phyloP scores from a whole-genome alignment of 805 yeast species.

The Saccharomycopsis selenospora region DNA sequence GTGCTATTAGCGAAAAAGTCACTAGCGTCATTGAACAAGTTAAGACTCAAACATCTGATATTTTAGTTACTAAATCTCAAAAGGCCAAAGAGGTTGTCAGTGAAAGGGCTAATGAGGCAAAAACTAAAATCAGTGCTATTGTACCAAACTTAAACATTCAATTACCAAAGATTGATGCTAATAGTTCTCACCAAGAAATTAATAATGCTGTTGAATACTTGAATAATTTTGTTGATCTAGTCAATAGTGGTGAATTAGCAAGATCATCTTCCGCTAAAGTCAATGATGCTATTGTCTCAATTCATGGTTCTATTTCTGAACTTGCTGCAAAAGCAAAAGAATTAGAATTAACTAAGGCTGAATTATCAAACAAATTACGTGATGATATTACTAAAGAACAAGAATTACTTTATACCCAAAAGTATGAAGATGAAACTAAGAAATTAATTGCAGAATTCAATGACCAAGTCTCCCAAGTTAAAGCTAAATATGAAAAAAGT shows the following conservation, averaged over 20 bases:
- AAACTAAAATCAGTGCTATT: slow-evolving; percentile 6
- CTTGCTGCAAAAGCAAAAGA: slow-evolving; percentile 22
- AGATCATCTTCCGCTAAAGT: slow-evolving; percentile 7
- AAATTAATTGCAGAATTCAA: slow-evolving; percentile 35
- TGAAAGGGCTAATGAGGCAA: slow-evolving; percentile 15
- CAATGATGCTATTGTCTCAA: slow-evolving; percentile 22
- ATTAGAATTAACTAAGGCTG: slow-evolving; percentile 11
- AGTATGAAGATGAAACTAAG: slow-evolving; percentile 19
- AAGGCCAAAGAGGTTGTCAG: slow-evolving; percentile 18
- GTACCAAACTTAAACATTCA: slow-evolving; percentile 18
- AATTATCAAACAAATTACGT: slow-evolving; percentile 11
- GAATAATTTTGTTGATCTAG: slow-evolving; percentile 22
- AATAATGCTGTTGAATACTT: slow-evolving; percentile 24
- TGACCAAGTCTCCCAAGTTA: slow-evolving; percentile 52
- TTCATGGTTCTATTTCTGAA: slow-evolving; percentile 22
- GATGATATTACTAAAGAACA: slow-evolving; percentile 21
- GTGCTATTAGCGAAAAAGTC: slow-evolving; percentile 31
- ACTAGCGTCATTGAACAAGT: slow-evolving; percentile 24
- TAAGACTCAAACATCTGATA: slow-evolving; percentile 14
- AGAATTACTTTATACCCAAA: slow-evolving; percentile 4
- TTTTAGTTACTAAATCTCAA: slow-evolving; percentile 17
- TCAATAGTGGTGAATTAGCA: slow-evolving; percentile 24
- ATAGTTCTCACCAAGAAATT: slow-evolving; percentile 27
- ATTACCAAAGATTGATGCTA: slow-evolving; percentile 29
- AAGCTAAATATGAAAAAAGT: slow-evolving; percentile 49